phyloP scores from a whole-genome alignment of 2,329 filamentous ascomycete species.

The Penicillium frequentans region DNA sequence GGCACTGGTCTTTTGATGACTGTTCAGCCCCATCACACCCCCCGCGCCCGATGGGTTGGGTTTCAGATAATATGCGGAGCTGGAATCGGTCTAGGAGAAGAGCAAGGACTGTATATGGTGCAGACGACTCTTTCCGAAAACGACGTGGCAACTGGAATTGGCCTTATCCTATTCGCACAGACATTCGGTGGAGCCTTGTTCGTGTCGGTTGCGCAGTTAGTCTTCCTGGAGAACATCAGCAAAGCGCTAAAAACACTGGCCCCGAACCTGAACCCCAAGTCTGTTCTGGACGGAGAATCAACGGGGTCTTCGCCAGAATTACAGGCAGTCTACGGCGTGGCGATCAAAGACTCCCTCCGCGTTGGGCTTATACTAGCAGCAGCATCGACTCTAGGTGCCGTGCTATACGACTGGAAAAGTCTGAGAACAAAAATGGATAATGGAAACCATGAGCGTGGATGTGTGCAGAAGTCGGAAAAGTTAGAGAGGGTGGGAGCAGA shows the following conservation, averaged over 20 bases:
- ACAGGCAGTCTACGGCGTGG: not conserved
- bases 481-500: not conserved
- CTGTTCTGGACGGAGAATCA: not conserved
- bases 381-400: conserved; percentile 1
- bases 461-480: not conserved
- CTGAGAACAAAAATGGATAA: not conserved
- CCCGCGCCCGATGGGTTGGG: conserved; percentile 1
- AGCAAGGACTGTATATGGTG: conserved; percentile 2
- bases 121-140: conserved; percentile 1
- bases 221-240: conserved; percentile 1
- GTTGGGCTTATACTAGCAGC: not conserved
- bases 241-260: not conserved
- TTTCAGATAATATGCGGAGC: conserved; percentile 3
- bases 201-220: not conserved
- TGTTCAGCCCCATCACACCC: not conserved
- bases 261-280: not conserved
- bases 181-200: conserved; percentile 1
- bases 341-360: not conserved
- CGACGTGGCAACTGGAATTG: conserved; percentile 3
- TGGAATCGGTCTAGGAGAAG: conserved; percentile 1
- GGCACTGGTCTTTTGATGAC: conserved; percentile 1
- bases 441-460: not conserved
- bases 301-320: not conserved
- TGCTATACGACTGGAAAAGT: conserved; percentile 5
- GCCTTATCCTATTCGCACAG: conserved; percentile 1